phyloP scores from a whole-genome alignment of 805 yeast species.

The Myxozyma sirexii region DNA sequence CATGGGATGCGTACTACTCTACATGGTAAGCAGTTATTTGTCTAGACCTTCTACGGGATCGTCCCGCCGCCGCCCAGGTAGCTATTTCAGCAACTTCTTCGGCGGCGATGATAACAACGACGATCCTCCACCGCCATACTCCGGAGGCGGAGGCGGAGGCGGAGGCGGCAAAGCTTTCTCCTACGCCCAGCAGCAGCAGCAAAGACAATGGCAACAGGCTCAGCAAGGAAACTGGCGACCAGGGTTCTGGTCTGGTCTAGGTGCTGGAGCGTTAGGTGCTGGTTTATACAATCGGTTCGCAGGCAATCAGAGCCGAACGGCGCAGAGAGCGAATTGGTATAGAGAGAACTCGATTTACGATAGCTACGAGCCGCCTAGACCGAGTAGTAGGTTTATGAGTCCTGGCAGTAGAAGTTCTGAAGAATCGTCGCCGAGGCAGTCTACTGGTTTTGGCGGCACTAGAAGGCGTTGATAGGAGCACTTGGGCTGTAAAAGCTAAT shows the following conservation, averaged over 20 bases:
- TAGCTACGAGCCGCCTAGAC: constrained; percentile 4
- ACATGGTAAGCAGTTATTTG: not conserved
- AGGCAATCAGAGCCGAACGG: not conserved
- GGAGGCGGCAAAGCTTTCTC: constrained; percentile 23
- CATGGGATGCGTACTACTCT: not conserved
- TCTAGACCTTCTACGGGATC: not conserved
- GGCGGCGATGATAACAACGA: constrained; percentile 7
- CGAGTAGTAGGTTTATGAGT: not conserved
- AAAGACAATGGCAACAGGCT: constrained; percentile 12
- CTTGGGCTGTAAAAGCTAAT: too few species aligned
- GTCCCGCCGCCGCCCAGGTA: not conserved
- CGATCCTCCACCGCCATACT: constrained; percentile 31
- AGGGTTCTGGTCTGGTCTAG: constrained; percentile 33
- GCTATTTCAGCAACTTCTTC: not conserved
- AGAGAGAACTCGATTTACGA: constrained; percentile 8
- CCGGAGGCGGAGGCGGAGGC: constrained; percentile 8
- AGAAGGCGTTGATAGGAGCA: constrained; percentile 23
- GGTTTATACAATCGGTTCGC: constrained; percentile 14
- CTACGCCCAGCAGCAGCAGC: constrained; percentile 13
- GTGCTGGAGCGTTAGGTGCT: constrained; percentile 26
- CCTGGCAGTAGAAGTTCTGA: not conserved
- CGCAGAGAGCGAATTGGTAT: constrained; percentile 12
- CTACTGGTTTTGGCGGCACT: constrained; percentile 29
- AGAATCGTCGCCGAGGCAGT: not conserved
- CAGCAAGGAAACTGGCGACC: constrained; percentile 25